A percentile compares a stretch with the other conserved stretches of the same genome.
These are phyloP conservation scores for Cunninghamia lanceolata DNA, from an alignment of 75 land plant genomes.

Conservation along the genomic window DNA sequence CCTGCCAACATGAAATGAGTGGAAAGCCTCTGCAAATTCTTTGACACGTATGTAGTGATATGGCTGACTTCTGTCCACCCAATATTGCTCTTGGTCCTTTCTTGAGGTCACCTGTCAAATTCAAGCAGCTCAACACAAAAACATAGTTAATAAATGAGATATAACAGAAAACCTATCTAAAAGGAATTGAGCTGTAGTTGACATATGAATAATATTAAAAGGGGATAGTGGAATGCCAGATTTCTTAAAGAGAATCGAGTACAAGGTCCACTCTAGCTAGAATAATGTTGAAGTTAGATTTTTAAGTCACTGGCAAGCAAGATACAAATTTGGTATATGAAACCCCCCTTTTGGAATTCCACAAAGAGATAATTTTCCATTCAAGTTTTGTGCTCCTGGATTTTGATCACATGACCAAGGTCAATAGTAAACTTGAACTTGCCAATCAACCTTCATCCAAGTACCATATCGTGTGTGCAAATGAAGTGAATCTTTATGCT, in stretches of 20 bases:
- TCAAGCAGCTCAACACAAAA: slow-evolving; percentile 41
- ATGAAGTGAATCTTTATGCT: slow-evolving; percentile 43
- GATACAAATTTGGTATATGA: background rate
- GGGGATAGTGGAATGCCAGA: background rate
- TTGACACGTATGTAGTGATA: slow-evolving; percentile 31
- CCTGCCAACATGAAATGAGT: slow-evolving; percentile 23
- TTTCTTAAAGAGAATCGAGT: background rate
- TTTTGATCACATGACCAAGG: background rate
- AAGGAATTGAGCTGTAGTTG: slow-evolving; percentile 54
- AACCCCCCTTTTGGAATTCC: background rate
- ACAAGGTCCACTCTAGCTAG: background rate
- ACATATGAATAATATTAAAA: slow-evolving; percentile 33
- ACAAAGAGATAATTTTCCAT: background rate
- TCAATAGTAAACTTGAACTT: background rate
- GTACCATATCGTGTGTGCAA: background rate
- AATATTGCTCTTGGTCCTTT: slow-evolving; percentile 53
- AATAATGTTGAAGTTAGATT: background rate
- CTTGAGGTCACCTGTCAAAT: slow-evolving; percentile 39
- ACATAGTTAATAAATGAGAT: slow-evolving; percentile 15
- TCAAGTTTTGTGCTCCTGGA: background rate
- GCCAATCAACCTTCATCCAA: background rate
- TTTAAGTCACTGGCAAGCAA: background rate
- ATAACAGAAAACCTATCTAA: background rate
- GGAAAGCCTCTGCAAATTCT: slow-evolving; percentile 32
- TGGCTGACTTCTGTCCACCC: slow-evolving; percentile 27